phyloP scores from a whole-genome alignment of 352 stramenopile genomes.

The Globisporangium nodosum region DNA sequence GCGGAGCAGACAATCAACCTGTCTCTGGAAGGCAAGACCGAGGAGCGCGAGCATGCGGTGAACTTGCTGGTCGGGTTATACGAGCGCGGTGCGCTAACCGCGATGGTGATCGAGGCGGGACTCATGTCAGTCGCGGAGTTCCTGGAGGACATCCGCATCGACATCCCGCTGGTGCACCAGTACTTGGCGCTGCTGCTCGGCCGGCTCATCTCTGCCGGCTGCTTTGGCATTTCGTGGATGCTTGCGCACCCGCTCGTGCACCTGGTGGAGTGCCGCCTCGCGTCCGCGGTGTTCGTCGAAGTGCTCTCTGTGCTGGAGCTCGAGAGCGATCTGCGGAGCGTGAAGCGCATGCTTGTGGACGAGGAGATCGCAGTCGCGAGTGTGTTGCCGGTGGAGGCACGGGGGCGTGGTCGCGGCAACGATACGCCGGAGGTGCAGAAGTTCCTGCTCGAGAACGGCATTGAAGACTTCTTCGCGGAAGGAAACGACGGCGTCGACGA shows the following conservation, averaged over 20 bases:
- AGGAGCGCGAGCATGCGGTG: conserved; percentile 61
- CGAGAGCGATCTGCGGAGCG: conserved; percentile 56
- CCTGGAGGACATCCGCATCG: conserved; percentile 82
- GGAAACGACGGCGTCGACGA: conserved; percentile 38
- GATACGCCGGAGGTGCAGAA: conserved; percentile 26
- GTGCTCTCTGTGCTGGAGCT: conserved; percentile 64
- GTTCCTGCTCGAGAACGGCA: conserved; percentile 60
- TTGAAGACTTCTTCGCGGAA: conserved; percentile 58
- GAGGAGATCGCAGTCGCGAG: conserved; percentile 63
- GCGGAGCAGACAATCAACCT: conserved; percentile 65
- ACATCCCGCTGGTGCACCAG: conserved; percentile 78
- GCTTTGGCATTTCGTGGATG: conserved; percentile 83
- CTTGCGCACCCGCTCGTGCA: conserved; percentile 46
- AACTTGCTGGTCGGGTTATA: conserved; percentile 78
- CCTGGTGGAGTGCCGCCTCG: conserved; percentile 56
- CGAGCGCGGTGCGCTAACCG: conserved; percentile 52
- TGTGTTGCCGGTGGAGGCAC: conserved; percentile 38
- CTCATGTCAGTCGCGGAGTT: conserved; percentile 74
- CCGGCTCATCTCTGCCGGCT: conserved; percentile 66
- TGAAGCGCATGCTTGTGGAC: conserved; percentile 72
- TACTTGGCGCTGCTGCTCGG: conserved; percentile 74
- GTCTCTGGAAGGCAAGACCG: conserved; percentile 67
- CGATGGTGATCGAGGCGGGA: conserved; percentile 65
- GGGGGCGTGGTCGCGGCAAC: conserved; percentile 23
- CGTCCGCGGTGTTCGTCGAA: conserved; percentile 67